Evolutionary conservation across 768 basidiomycete genomes (phyloP).

Genomic region (Artomyces pyxidatus): DNA sequence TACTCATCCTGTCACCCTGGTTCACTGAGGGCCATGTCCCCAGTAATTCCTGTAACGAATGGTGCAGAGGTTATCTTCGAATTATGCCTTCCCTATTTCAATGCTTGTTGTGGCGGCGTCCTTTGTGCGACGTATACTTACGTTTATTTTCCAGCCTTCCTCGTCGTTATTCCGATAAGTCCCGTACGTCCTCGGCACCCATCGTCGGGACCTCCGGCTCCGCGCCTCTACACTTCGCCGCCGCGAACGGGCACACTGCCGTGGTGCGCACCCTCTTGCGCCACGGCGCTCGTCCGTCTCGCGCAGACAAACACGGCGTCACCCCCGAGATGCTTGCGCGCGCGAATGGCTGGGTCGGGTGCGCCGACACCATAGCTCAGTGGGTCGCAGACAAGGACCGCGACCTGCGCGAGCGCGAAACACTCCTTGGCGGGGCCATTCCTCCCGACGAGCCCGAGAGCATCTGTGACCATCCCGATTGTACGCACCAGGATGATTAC

Average conservation of each 20-base stretch:
- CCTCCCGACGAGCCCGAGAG: constrained; percentile 1
- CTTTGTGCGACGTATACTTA: too few species aligned
- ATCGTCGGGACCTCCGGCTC: constrained; percentile 82
- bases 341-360: constrained; percentile 72
- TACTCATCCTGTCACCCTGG: too few species aligned
- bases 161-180: constrained; percentile 66
- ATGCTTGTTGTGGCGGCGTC: too few species aligned
- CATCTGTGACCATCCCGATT: background rate
- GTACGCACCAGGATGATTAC: background rate
- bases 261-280: constrained; percentile 76
- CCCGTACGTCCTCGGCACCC: constrained; percentile 54
- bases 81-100: too few species aligned
- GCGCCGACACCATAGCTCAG: constrained; percentile 62
- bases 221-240: constrained; percentile 94
- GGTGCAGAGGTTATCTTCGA: too few species aligned
- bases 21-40: too few species aligned
- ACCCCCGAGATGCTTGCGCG: constrained; percentile 81
- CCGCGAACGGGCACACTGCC: constrained; percentile 83
- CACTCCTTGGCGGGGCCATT: constrained; percentile 8
- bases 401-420: constrained; percentile 46
- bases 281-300: constrained; percentile 74
- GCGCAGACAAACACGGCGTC: constrained; percentile 84
- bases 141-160: constrained; percentile 66
- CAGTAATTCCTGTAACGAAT: too few species aligned
- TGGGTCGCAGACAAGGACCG: constrained; percentile 58